A percentile compares a stretch with the other conserved stretches of the same genome.
Evolutionary conservation across 495 filamentous ascomycete genomes (phyloP).

Genomic region (Neurospora africana): DNA sequence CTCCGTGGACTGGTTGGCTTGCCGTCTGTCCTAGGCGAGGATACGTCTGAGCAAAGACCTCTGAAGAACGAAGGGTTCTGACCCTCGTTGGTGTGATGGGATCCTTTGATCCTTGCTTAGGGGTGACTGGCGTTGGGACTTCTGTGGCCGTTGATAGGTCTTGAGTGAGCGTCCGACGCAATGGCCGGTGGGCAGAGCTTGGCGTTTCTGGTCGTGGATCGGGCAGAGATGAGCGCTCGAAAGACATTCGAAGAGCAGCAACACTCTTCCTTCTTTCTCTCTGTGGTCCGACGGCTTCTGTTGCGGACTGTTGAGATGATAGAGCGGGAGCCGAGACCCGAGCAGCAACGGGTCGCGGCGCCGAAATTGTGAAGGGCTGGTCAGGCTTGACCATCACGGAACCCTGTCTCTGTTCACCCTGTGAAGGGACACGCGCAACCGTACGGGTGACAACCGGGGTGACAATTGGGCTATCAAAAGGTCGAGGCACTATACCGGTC

Average conservation of each 20-base stretch:
- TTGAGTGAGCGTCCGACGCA: neutral
- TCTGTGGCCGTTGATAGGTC: neutral
- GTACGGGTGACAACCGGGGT: neutral
- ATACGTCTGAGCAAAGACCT: too few relatives aligned
- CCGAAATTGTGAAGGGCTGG: neutral
- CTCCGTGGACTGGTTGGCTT: neutral
- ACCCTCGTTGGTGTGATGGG: neutral
- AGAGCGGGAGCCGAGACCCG: neutral
- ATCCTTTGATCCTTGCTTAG: neutral
- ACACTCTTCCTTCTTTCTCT: slow-evolving; percentile 21
- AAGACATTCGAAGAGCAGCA: slow-evolving; percentile 25
- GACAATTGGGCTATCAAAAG: neutral
- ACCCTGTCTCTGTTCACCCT: neutral
- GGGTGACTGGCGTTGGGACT: neutral
- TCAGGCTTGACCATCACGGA: neutral
- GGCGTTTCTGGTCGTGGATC: neutral
- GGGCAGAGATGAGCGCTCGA: slow-evolving; percentile 9
- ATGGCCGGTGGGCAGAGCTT: neutral
- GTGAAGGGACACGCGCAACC: slow-evolving; percentile 1
- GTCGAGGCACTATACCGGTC: neutral
- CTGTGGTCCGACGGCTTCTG: neutral
- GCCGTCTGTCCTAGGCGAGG: neutral
- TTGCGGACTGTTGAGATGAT: neutral
- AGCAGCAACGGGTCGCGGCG: neutral
- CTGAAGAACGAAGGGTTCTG: neutral